Percentiles rank a stretch among this genome's conserved stretches.
Conservation (phyloP, 345 rosid species). For the Arabidopsis arenosa region DNA sequence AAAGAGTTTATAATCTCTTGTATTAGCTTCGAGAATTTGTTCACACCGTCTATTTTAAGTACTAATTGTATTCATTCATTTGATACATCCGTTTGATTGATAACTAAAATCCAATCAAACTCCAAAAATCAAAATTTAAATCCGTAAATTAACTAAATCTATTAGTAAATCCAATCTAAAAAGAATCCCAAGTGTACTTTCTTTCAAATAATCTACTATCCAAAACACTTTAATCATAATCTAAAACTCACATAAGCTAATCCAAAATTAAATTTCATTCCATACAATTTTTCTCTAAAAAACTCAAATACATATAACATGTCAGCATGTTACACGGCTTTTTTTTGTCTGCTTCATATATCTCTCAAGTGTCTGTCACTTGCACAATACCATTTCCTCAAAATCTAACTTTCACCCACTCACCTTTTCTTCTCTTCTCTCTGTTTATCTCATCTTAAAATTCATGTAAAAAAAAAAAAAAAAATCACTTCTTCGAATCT, state of each 20-base stretch:
- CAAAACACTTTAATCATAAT: no score
- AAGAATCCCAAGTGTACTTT: background rate
- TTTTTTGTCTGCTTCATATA: conserved; percentile 11
- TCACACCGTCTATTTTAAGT: background rate
- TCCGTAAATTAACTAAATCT: no score
- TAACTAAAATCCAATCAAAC: background rate
- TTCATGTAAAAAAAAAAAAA: background rate
- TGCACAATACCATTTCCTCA: conserved; percentile 26
- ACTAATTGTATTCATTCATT: background rate
- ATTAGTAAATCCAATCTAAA: background rate
- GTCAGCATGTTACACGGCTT: conserved; percentile 19
- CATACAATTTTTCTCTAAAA: background rate
- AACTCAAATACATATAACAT: background rate
- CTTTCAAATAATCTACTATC: background rate
- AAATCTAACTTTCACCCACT: conserved; percentile 41
- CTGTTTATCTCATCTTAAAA: conserved; percentile 30
- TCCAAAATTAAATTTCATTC: background rate
- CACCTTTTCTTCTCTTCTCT: conserved; percentile 15
- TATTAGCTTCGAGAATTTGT: background rate
- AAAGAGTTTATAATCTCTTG: no score
- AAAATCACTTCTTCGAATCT: conserved; percentile 34
- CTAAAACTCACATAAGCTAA: background rate
- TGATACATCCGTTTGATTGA: background rate
- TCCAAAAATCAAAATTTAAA: background rate
- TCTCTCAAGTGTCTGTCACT: conserved; percentile 4